These are phyloP conservation scores for Schrenkiella parvula DNA, from an alignment of 345 rosid species.

Conservation along the genomic window DNA sequence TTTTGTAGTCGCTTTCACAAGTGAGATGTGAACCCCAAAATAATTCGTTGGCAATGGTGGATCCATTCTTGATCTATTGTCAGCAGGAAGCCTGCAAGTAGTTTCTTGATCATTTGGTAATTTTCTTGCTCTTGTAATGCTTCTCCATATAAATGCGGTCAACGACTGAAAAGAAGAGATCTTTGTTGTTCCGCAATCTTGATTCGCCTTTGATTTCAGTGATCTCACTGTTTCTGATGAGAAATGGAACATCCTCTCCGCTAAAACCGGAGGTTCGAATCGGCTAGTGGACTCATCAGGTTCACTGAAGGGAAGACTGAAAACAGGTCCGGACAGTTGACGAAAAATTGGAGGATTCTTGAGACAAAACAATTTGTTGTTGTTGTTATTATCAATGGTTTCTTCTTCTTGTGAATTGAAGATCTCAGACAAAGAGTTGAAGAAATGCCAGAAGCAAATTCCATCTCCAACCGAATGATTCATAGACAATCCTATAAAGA, in stretches of 20 bases:
- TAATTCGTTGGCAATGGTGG: constrained; percentile 45
- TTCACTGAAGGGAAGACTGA: constrained; percentile 42
- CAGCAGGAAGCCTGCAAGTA: constrained; percentile 42
- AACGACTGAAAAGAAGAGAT: constrained; percentile 72
- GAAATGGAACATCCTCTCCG: constrained; percentile 63
- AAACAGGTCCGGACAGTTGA: constrained; percentile 26
- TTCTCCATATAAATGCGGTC: constrained; percentile 52
- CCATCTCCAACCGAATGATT: constrained; percentile 72
- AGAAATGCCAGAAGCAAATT: constrained; percentile 63
- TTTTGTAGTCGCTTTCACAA: constrained; percentile 23
- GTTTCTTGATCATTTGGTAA: constrained; percentile 37
- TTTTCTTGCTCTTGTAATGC: constrained; percentile 46
- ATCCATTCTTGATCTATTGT: constrained; percentile 47
- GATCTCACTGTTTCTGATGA: constrained; percentile 43
- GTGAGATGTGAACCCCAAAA: constrained; percentile 51
- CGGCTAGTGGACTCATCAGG: constrained; percentile 33
- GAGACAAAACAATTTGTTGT: constrained; percentile 15
- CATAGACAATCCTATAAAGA: constrained; percentile 66
- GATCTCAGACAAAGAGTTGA: constrained; percentile 60
- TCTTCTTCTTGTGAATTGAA: constrained; percentile 41
- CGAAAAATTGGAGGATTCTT: constrained; percentile 52
- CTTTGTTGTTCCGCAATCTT: constrained; percentile 39
- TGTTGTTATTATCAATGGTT: neutral
- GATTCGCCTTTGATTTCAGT: constrained; percentile 57
- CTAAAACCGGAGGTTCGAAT: constrained; percentile 35